phyloP scores from a whole-genome alignment of 768 basidiomycete genomes.

The Lactarius akahatsu region DNA sequence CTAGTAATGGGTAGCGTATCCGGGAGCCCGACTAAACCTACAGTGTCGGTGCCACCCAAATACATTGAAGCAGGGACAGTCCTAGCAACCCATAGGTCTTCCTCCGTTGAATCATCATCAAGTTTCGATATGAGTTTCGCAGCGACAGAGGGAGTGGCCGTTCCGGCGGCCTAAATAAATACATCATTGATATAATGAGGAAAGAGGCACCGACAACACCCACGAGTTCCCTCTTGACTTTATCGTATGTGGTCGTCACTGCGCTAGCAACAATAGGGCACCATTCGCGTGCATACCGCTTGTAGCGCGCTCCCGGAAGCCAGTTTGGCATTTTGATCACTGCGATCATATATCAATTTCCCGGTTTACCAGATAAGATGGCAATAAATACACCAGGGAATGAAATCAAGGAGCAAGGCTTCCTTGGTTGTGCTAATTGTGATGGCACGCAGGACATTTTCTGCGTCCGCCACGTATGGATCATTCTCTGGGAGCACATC shows the following conservation, averaged over 20 bases:
- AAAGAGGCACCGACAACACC: background rate
- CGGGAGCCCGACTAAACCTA: background rate
- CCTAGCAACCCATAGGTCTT: background rate
- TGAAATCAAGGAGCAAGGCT: background rate
- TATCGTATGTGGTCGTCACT: background rate
- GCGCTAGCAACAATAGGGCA: background rate
- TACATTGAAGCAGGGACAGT: background rate
- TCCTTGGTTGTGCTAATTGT: background rate
- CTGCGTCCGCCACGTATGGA: background rate
- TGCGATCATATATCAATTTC: background rate
- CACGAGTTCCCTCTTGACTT: background rate
- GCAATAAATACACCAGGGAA: background rate
- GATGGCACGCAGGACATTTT: background rate
- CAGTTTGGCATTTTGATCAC: background rate
- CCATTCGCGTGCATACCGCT: background rate
- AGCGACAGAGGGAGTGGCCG: background rate
- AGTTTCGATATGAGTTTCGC: background rate
- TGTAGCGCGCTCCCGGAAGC: background rate
- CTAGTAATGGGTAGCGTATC: background rate
- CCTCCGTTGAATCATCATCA: background rate
- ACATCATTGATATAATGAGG: background rate
- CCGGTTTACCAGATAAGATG: background rate
- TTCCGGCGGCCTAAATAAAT: background rate
- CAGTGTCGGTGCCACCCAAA: background rate
- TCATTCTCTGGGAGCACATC: background rate